Conservation (phyloP, 176 grass and related monocot species). For the Cocos nucifera region DNA sequence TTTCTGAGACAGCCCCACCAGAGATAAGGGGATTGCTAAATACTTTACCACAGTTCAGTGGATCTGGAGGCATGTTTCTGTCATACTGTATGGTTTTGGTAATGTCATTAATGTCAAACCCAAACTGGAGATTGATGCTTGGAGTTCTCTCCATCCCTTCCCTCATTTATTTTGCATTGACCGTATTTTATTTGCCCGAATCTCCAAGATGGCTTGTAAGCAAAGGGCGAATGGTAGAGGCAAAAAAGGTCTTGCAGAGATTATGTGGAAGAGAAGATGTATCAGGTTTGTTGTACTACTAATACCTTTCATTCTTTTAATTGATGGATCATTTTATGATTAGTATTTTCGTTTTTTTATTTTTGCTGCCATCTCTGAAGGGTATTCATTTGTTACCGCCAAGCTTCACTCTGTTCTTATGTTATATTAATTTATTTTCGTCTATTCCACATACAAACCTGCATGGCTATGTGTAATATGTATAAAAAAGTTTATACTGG, state of each 20-base stretch:
- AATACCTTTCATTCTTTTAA: not conserved
- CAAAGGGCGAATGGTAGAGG: slow-evolving; percentile 80
- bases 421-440: no score
- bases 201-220: slow-evolving; percentile 92
- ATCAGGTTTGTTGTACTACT: slow-evolving; percentile 49
- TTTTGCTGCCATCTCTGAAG: no score
- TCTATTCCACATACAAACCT: no score
- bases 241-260: slow-evolving; percentile 69
- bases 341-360: no score
- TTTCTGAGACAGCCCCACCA: slow-evolving; percentile 82
- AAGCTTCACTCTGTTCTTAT: no score
- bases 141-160: slow-evolving; percentile 74
- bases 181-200: slow-evolving; percentile 72
- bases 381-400: no score
- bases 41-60: slow-evolving; percentile 80
- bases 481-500: no score
- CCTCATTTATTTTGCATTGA: slow-evolving; percentile 56
- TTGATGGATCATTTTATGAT: no score
- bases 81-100: slow-evolving; percentile 92
- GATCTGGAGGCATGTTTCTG: slow-evolving; percentile 76
- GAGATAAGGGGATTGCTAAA: slow-evolving; percentile 80
- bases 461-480: no score
- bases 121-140: slow-evolving; percentile 91
- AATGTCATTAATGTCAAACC: slow-evolving; percentile 65
- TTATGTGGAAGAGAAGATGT: slow-evolving; percentile 72